Base-by-base conservation (phyloP, 352 stramenopile species). In the Globisporangium ultimum region DNA sequence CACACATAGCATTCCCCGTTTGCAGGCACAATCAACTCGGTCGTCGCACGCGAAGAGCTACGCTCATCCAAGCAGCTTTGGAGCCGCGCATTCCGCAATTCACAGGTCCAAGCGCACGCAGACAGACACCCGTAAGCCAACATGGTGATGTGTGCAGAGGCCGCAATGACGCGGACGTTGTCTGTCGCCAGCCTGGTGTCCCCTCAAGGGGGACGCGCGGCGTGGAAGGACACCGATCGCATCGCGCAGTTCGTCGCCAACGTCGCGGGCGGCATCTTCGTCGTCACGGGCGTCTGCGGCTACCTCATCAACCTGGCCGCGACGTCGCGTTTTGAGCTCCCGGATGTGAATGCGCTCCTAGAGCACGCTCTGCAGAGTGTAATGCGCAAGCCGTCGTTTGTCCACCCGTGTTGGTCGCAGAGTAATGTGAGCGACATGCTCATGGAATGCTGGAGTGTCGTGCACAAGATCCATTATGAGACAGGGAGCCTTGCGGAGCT, bases 201-300 rank as follows among this genome's bases (percentile, higher is more conserved):
- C 2, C 55, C 34, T 22, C 43, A 21, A 21, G 22, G 52, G 7
- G 50, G n/a, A 1, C 15, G 18, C 12, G 42, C 61, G 10, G 46
- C 63, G 57, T 89, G 79, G 79, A 87, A 86, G 58, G 73, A 87
- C 64, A 75, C 72, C 56, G 71, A 84, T 10, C 77, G 77, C 40
- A 61, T 87, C 48, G 79, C 77, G 43, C 64, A 80, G 62, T 89
- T 89, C 54, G 61, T 89, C 32, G 79, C 77, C 38, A 81, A 89
- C 57, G 74, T 89, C 45, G 60, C 72, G 32, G 77, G 79, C 57
- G 79, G 77, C 10, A 55, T 72, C 5, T 57, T 88, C 34, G 70
- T 87, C 40, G 64, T 86, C 55, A 42, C 68, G 48, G 64, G 67
- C 32, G 53, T 86, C 41, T 66, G 66, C 28, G 68, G 61, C 43